Evolutionary conservation across 345 rosid genomes (phyloP), one percentile per base, ranked within the genome.

Genomic region (Isatis tinctoria): DNA sequence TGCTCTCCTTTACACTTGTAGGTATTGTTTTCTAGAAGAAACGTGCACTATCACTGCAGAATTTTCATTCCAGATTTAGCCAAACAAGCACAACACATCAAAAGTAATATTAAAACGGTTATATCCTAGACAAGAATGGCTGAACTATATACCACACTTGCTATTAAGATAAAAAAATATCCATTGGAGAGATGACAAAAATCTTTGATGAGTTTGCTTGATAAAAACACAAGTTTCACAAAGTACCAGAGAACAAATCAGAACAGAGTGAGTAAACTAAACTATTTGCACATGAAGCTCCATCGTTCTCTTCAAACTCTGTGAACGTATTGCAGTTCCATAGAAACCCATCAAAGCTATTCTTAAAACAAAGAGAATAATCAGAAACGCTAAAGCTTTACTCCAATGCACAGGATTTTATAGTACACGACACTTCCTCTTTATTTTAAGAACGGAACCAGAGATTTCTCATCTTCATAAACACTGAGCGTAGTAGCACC

Each of bases 11-110:
- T 51, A 89, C 67, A 10, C 74, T 41, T 3, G 82, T 47, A 68
- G 96, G 93, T 71, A 95, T 85, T 8, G 96, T 77, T 68, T 89
- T 91, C 97, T 96, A 93, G 16, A 89, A 85, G 70, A 87, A 93
- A 41, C 97, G 83, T 0, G 96, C 88, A 32, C 92, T 87, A 37
- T 88, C 89, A 73, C 98, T 93, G 87, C 72, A 81, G 43, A 22
- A 40, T 16, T 59, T 45, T 49, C 44, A 54, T 37, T 20, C 6
- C 49, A 6, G 18, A 37, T 2, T 45, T 3, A 37, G 61, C 62
- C 18, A 60, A 3, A 70, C 2, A 22, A 47, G 24, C 17, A 16
- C 20, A 62, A 24, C 52, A 17, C 32, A 35, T 35, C 28, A 60
- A 30, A 13, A 60, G 8, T 10, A 39, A 65, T 4, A 24, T 22